Evolutionary conservation across 2,329 filamentous ascomycete genomes (phyloP).

Genomic region (Domatiomyces globalis): DNA sequence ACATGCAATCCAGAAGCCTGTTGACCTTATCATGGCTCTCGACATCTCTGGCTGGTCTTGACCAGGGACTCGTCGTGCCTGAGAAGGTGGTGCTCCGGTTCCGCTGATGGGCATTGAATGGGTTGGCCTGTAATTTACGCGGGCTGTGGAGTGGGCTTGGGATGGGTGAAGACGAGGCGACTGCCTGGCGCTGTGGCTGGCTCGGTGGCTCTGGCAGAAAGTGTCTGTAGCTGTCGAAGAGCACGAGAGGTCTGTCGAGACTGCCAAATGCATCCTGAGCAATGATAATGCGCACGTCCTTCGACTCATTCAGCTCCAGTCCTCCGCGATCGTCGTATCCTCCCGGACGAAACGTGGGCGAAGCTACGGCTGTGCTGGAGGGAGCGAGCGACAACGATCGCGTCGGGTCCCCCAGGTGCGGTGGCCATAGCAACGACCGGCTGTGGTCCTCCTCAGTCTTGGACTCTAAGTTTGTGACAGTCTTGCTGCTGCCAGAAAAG

Average conservation of each 20-base stretch:
- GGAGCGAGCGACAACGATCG: slow-evolving; percentile 28
- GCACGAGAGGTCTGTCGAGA: slow-evolving; percentile 31
- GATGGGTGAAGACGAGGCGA: background rate
- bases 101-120: slow-evolving; percentile 29
- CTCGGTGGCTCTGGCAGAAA: background rate
- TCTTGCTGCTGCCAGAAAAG: background rate
- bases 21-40: slow-evolving; percentile 37
- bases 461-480: slow-evolving; percentile 23
- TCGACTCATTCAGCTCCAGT: slow-evolving; percentile 31
- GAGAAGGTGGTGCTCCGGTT: slow-evolving; percentile 34
- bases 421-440: slow-evolving; percentile 34
- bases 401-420: slow-evolving; percentile 28
- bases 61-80: slow-evolving; percentile 23
- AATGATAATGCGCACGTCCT: slow-evolving; percentile 33
- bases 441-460: slow-evolving; percentile 37
- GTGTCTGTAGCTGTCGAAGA: slow-evolving; percentile 29
- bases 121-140: slow-evolving; percentile 22
- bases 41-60: slow-evolving; percentile 21
- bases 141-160: slow-evolving; percentile 11
- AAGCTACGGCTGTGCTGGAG: slow-evolving; percentile 23
- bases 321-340: slow-evolving; percentile 35
- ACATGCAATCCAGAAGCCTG: slow-evolving; percentile 44
- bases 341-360: slow-evolving; percentile 29
- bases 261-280: slow-evolving; percentile 36
- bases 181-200: slow-evolving; percentile 1